Conservation (phyloP, 2,329 filamentous ascomycete species). For the Fusarium udum region DNA sequence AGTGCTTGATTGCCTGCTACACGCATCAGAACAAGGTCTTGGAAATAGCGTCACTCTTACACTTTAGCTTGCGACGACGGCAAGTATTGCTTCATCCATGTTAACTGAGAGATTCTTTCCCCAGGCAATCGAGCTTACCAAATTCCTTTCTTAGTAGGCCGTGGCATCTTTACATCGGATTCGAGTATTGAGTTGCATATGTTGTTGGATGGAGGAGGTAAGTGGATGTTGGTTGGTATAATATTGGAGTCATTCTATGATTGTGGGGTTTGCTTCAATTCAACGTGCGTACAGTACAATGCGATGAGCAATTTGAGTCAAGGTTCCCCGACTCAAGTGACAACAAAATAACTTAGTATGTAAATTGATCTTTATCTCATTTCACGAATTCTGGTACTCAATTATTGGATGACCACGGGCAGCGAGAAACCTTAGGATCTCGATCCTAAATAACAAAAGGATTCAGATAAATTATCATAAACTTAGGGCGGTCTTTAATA, state of each 20-base stretch:
- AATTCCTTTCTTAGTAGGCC: slow-evolving; percentile 33
- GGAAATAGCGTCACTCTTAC: slow-evolving; percentile 18
- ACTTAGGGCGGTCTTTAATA: background rate
- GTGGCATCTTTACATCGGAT: slow-evolving; percentile 23
- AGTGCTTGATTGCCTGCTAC: slow-evolving; percentile 45
- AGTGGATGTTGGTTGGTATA: background rate
- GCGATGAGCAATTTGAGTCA: background rate
- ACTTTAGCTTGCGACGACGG: slow-evolving; percentile 51
- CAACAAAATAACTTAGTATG: background rate
- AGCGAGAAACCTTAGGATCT: background rate
- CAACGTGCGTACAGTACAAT: background rate
- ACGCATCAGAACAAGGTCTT: background rate
- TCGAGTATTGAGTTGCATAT: no score
- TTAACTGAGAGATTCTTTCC: background rate
- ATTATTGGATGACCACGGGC: rapidly evolving
- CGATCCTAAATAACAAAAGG: background rate
- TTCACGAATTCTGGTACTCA: background rate
- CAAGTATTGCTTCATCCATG: slow-evolving; percentile 47
- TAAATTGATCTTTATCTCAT: no score
- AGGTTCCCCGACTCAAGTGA: background rate
- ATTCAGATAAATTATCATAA: background rate
- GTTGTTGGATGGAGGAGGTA: background rate
- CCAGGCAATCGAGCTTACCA: background rate
- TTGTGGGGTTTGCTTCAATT: background rate
- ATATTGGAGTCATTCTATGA: background rate